Evolutionary conservation across 306 rosid genomes (phyloP).

Genomic region (Lathyrus oleraceus): DNA sequence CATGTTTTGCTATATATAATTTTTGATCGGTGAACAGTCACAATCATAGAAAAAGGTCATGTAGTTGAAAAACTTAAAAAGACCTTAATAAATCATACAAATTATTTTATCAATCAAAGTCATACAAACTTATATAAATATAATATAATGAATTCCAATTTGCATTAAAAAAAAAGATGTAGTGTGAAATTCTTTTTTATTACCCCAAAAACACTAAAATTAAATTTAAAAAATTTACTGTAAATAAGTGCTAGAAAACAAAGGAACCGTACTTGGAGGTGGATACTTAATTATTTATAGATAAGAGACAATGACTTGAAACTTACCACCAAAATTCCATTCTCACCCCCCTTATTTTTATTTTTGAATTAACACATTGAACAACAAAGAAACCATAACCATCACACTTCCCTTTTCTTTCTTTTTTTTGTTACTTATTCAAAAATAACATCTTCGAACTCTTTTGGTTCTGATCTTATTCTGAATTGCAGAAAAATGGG

Average conservation of each 20-base stretch:
- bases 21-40: slow-evolving; percentile 24
- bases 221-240: slow-evolving; percentile 4
- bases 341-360: slow-evolving; percentile 30
- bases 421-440: not conserved
- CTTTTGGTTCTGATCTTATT: slow-evolving; percentile 38
- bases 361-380: slow-evolving; percentile 29
- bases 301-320: slow-evolving; percentile 34
- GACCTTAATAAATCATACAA: not conserved
- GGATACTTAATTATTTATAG: slow-evolving; percentile 33
- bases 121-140: not conserved
- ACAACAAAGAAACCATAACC: not conserved
- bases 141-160: not conserved
- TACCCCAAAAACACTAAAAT: not conserved
- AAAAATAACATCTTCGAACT: not conserved
- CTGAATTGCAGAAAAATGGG: slow-evolving; percentile 37
- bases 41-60: not conserved
- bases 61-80: not conserved
- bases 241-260: not conserved
- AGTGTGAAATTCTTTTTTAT: not conserved
- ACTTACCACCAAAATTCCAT: slow-evolving; percentile 43
- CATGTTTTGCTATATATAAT: slow-evolving; percentile 14
- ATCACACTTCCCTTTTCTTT: not conserved
- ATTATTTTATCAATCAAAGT: not conserved
- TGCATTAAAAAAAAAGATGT: not conserved
- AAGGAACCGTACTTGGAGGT: slow-evolving; percentile 32